Conservation (phyloP, 2,329 filamentous ascomycete genomes). For the Hypoxylon sp. region DNA sequence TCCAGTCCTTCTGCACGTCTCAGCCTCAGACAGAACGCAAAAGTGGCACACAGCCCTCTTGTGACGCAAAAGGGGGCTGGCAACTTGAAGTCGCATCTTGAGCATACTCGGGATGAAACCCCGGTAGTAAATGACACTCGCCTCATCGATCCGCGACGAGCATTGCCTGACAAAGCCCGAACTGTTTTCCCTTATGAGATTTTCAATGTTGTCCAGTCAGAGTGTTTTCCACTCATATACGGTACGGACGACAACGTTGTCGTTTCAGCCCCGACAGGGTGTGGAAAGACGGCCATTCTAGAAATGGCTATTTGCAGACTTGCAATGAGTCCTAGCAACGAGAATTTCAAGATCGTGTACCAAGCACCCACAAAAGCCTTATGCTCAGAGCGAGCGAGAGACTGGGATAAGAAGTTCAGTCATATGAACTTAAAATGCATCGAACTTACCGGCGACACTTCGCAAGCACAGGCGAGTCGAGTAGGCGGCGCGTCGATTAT, state of each 20-base stretch:
- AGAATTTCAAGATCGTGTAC: constrained; percentile 84
- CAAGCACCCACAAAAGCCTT: constrained; percentile 87
- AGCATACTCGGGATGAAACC: constrained; percentile 49
- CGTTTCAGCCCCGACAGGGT: constrained; percentile 84
- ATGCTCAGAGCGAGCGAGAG: constrained; percentile 79
- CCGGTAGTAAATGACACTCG: constrained; percentile 56
- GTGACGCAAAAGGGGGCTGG: constrained; percentile 39
- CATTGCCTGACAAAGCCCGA: constrained; percentile 77
- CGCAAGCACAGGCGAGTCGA: constrained; percentile 71
- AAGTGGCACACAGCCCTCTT: constrained; percentile 29
- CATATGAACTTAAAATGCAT: constrained; percentile 75
- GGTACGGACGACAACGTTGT: constrained; percentile 80
- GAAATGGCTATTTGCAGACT: constrained; percentile 85
- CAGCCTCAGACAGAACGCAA: constrained; percentile 37
- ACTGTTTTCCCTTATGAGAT: constrained; percentile 77
- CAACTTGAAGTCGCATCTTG: constrained; percentile 43
- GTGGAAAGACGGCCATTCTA: constrained; percentile 85
- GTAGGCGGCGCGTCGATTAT: constrained; percentile 84
- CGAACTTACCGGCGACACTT: constrained; percentile 86
- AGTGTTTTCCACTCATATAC: constrained; percentile 77
- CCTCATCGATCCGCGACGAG: constrained; percentile 59
- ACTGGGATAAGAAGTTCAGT: constrained; percentile 82
- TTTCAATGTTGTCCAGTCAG: constrained; percentile 88
- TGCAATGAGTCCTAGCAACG: constrained; percentile 64
- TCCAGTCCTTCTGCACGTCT: constrained; percentile 51